Evolutionary conservation across 345 rosid species (phyloP).

Genomic region (Cochlearia excelsa): DNA sequence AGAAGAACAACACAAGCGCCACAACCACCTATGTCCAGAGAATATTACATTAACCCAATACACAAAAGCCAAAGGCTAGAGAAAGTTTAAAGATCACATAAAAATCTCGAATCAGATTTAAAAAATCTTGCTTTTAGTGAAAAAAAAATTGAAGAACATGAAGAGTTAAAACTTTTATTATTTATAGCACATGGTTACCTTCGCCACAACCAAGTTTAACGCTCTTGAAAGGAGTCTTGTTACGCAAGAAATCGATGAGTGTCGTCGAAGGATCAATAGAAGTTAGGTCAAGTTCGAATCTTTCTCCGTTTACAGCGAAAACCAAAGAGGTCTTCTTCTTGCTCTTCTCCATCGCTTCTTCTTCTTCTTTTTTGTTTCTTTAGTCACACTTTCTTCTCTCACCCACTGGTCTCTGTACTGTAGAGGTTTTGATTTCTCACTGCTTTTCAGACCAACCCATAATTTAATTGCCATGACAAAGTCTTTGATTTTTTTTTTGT

Average conservation of each 20-base stretch:
- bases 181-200: slow-evolving; percentile 39
- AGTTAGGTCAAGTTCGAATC: slow-evolving; percentile 57
- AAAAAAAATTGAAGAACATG: not conserved
- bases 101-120: no score
- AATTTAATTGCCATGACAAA: no score
- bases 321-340: slow-evolving; percentile 46
- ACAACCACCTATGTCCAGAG: slow-evolving; percentile 68
- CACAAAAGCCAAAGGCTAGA: not conserved
- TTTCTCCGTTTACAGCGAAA: slow-evolving; percentile 74
- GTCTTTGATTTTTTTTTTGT: no score
- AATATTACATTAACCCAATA: slow-evolving; percentile 6
- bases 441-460: no score
- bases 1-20: slow-evolving; percentile 88
- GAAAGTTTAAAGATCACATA: no score
- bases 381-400: no score
- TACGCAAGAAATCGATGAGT: slow-evolving; percentile 76
- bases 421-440: no score
- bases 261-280: slow-evolving; percentile 65
- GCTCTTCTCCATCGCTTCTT: slow-evolving; percentile 27
- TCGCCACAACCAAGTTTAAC: slow-evolving; percentile 91
- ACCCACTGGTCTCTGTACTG: no score
- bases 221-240: slow-evolving; percentile 66
- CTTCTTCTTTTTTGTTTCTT: not conserved
- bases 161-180: not conserved
- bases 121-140: no score